Evolutionary conservation across 2,329 filamentous ascomycete genomes (phyloP), one percentile per base, ranked within the genome.

Genomic region (Venturia oleaginea): DNA sequence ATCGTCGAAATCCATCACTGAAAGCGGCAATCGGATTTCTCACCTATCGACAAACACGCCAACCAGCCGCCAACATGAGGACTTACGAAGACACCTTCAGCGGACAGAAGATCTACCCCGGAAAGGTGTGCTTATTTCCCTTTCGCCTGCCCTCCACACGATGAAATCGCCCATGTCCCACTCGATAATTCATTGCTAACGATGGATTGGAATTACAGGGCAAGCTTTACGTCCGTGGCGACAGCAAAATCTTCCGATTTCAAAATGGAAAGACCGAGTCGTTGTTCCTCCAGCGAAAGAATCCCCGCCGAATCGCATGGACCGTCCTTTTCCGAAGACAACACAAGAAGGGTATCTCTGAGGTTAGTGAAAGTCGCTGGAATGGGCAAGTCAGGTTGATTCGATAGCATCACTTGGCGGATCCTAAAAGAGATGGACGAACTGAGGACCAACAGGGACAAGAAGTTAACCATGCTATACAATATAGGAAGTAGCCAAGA

Each of bases 221-320:
- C 85, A 97, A 97, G 86, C 90, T 99, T 84, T 99, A 93, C 85
- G 85, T 99, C 86, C 92, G 94, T 82, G 92, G 93, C 79, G 94
- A 99, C 87, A 96, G 90, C 92, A 99, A 97, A 87, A 88, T 97
- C 86, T 99, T 99, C 90, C 92, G 94, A 79, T 99, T 99, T 90
- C 92, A 96, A 84, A 97, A 96, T 84, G 92, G 94, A 85, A 99
- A 99, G 86, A 93, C 91, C 83, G 94, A 99, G 85, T 96, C 92
- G 73, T 91, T 99, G 73, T 99, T 99, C 88, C 91, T 97, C 75
- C 94, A 99, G 87, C 93, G 94, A 86, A 99, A 99, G 91, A 99
- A 99, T 88, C 94, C 94, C 80, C 93, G 94, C 82, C 92, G 93
- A 80, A 97, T 99, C 81, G 88, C 93, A 74, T 99, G 94, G 94